phyloP scores from a whole-genome alignment of 345 rosid genomes.

The Rhodamnia argentea region DNA sequence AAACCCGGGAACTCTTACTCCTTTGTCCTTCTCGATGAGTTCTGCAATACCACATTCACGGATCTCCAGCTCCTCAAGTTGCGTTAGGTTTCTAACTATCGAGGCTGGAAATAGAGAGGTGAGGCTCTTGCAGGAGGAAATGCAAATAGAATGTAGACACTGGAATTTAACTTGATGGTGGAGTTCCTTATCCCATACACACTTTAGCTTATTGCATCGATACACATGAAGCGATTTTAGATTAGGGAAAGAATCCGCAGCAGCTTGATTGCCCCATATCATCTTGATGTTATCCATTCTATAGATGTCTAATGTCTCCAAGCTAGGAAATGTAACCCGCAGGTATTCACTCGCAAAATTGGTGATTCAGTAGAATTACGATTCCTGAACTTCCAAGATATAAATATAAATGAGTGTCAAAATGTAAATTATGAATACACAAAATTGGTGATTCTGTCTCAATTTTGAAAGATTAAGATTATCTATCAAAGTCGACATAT shows the following conservation, averaged over 20 bases:
- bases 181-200: not conserved
- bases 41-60: not conserved
- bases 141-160: fast-evolving
- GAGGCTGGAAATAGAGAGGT: not conserved
- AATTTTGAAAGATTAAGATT: too few relatives aligned
- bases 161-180: fast-evolving
- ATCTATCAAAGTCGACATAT: too few relatives aligned
- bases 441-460: too few relatives aligned
- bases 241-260: not conserved
- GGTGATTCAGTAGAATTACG: too few relatives aligned
- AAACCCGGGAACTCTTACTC: not conserved
- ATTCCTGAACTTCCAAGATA: not conserved
- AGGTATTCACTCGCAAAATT: not conserved
- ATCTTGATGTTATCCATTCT: too few relatives aligned
- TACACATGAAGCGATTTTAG: too few relatives aligned
- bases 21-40: not conserved
- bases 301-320: too few relatives aligned
- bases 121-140: fast-evolving
- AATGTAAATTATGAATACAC: too few relatives aligned
- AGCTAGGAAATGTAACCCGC: too few relatives aligned
- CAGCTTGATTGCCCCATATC: not conserved
- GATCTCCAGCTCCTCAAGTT: not conserved
- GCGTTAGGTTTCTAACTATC: fast-evolving
- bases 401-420: not conserved
- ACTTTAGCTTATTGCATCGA: not conserved